These are phyloP conservation scores for Mychonastes homosphaera DNA, from an alignment of 139 green algal genomes.

Conservation along the genomic window DNA sequence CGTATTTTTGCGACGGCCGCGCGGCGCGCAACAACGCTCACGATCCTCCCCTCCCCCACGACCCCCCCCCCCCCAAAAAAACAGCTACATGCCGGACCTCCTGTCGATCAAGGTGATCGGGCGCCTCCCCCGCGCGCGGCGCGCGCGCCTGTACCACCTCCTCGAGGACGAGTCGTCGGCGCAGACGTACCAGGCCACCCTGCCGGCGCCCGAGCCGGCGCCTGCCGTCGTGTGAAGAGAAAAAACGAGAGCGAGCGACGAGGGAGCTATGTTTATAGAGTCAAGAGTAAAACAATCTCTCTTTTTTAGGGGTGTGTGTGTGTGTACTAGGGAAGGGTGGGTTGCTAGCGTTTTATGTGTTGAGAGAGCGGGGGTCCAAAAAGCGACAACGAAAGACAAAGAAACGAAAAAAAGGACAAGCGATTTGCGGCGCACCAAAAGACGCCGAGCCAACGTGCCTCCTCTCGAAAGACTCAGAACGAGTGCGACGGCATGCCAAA, in stretches of 20 bases:
- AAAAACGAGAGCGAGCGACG: too few relatives aligned
- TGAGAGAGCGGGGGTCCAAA: too few relatives aligned
- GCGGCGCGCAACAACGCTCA: background rate
- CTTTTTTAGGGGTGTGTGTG: background rate
- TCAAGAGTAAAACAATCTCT: background rate
- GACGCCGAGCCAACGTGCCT: too few relatives aligned
- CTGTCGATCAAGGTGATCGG: slow-evolving; percentile 36
- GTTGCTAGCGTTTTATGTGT: too few relatives aligned
- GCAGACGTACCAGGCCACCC: slow-evolving; percentile 19
- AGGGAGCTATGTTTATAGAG: too few relatives aligned
- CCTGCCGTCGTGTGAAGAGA: too few relatives aligned
- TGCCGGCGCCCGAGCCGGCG: background rate
- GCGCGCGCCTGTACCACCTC: slow-evolving; percentile 34
- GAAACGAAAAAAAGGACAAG: too few relatives aligned
- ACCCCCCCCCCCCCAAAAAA: too few relatives aligned
- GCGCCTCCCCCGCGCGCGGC: slow-evolving; percentile 8
- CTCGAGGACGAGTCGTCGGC: slow-evolving; percentile 19
- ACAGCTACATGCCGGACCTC: slow-evolving; percentile 50
- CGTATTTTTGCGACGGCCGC: background rate
- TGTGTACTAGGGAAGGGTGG: background rate
- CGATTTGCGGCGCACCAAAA: too few relatives aligned
- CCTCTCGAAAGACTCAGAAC: too few relatives aligned
- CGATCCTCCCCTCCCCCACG: background rate
- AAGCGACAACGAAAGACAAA: too few relatives aligned
- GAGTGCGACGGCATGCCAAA: slow-evolving; percentile 13